Evolutionary conservation across 768 basidiomycete species (phyloP).

Genomic region (Crassisporium funariophilum): DNA sequence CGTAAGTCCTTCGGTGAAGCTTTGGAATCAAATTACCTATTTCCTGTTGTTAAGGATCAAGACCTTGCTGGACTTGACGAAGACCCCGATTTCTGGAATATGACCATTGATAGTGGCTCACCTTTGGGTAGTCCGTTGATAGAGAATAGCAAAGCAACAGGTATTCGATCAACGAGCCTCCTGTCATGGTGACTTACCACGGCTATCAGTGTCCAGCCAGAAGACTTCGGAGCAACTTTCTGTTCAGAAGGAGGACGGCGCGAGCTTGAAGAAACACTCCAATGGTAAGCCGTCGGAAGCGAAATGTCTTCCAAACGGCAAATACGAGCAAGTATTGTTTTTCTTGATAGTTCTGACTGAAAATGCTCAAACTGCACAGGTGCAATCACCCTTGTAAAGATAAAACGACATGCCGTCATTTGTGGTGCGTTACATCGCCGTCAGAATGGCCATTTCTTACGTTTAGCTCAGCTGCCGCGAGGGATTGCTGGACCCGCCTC

Average conservation of each 20-base stretch:
- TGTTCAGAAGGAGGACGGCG: too few relatives aligned
- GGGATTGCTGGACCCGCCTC: conserved; percentile 57
- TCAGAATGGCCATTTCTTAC: neutral
- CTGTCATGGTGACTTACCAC: neutral
- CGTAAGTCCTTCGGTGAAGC: conserved; percentile 36
- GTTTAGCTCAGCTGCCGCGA: conserved; percentile 64
- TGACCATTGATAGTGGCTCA: conserved; percentile 43
- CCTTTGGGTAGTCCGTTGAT: conserved; percentile 14
- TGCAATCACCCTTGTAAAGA: conserved; percentile 85
- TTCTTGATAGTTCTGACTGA: conserved; percentile 2
- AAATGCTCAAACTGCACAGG: conserved; percentile 37
- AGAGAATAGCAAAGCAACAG: neutral
- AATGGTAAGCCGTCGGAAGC: neutral
- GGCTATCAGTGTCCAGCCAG: neutral
- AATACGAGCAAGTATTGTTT: neutral
- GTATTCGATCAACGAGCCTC: neutral
- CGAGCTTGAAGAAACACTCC: too few relatives aligned
- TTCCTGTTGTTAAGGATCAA: conserved; percentile 48
- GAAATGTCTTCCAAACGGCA: neutral
- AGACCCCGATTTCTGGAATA: conserved; percentile 68
- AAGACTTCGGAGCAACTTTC: neutral
- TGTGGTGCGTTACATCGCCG: conserved; percentile 55
- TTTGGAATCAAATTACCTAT: neutral
- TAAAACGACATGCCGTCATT: conserved; percentile 72
- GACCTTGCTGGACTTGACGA: conserved; percentile 70